These are phyloP conservation scores for Eucalyptus polyanthemos DNA, from an alignment of 345 rosid species.

Conservation along the genomic window DNA sequence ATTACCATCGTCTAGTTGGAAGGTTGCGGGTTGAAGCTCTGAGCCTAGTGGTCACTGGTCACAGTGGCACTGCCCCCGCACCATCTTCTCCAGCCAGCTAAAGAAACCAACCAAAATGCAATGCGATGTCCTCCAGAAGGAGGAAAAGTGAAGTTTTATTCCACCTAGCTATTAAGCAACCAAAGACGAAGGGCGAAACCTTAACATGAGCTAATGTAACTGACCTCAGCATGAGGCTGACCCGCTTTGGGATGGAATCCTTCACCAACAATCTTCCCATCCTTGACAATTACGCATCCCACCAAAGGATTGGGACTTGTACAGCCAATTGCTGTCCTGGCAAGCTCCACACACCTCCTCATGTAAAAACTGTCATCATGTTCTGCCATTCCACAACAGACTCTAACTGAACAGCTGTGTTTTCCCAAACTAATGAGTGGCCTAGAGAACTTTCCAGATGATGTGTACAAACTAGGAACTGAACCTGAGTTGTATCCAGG, in stretches of 20 bases:
- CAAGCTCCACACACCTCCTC: conserved; percentile 68
- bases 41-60: not conserved
- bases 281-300: conserved; percentile 86
- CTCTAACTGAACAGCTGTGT: not conserved
- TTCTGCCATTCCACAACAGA: conserved; percentile 6
- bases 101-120: not conserved
- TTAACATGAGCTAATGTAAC: not conserved
- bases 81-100: not conserved
- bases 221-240: conserved; percentile 95
- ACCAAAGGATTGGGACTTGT: conserved; percentile 98
- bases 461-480: not conserved
- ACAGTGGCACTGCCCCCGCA: not conserved
- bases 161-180: not conserved
- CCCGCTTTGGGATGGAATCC: conserved; percentile 98
- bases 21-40: not conserved
- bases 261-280: conserved; percentile 77
- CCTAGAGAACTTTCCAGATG: not conserved
- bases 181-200: not conserved
- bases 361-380: conserved; percentile 55
- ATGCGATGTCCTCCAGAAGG: not conserved
- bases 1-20: not conserved
- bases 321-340: conserved; percentile 60
- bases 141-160: not conserved
- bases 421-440: not conserved
- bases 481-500: not conserved